These are phyloP conservation scores for Microcyclospora pomicola DNA, from an alignment of 2,329 filamentous ascomycete genomes.

Conservation along the genomic window DNA sequence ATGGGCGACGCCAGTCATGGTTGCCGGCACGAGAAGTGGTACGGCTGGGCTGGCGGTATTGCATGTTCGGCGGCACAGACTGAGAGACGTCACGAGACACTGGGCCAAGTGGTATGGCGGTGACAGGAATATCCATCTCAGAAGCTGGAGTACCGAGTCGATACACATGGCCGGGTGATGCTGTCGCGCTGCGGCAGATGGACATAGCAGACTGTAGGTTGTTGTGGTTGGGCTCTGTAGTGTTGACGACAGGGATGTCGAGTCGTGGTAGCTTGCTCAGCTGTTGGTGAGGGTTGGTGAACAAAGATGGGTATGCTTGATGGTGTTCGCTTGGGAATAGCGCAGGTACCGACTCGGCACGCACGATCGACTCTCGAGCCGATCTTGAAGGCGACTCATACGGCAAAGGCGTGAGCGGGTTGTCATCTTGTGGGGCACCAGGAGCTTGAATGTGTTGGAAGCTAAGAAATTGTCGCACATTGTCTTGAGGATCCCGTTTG, in stretches of 20 bases:
- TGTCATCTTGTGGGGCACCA: slow-evolving; percentile 34
- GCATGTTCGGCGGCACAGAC: slow-evolving; percentile 90
- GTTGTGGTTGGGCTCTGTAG: slow-evolving; percentile 23
- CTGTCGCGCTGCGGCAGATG: slow-evolving; percentile 31
- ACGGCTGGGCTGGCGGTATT: slow-evolving; percentile 42
- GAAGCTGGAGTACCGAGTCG: slow-evolving; percentile 78
- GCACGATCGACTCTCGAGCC: slow-evolving; percentile 1
- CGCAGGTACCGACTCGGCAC: slow-evolving; percentile 12
- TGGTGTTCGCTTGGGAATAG: slow-evolving; percentile 14
- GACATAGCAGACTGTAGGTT: slow-evolving; percentile 24
- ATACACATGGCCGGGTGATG: slow-evolving; percentile 49
- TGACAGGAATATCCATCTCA: slow-evolving; percentile 78
- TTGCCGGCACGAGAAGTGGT: no score
- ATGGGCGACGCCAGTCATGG: slow-evolving; percentile 45
- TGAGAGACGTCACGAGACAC: slow-evolving; percentile 69
- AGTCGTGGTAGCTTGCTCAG: slow-evolving; percentile 43
- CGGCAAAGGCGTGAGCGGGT: slow-evolving; percentile 56
- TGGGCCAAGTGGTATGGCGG: slow-evolving; percentile 55
- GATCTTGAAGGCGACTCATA: slow-evolving; percentile 9
- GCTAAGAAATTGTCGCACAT: slow-evolving; percentile 77
- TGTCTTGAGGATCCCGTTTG: slow-evolving; percentile 73
- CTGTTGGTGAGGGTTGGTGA: slow-evolving; percentile 33
- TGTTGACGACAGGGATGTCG: slow-evolving; percentile 37
- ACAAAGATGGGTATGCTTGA: slow-evolving; percentile 20
- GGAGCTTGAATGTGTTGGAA: slow-evolving; percentile 65